Evolutionary conservation across 306 rosid genomes (phyloP).

Genomic region (Acacia confusa): DNA sequence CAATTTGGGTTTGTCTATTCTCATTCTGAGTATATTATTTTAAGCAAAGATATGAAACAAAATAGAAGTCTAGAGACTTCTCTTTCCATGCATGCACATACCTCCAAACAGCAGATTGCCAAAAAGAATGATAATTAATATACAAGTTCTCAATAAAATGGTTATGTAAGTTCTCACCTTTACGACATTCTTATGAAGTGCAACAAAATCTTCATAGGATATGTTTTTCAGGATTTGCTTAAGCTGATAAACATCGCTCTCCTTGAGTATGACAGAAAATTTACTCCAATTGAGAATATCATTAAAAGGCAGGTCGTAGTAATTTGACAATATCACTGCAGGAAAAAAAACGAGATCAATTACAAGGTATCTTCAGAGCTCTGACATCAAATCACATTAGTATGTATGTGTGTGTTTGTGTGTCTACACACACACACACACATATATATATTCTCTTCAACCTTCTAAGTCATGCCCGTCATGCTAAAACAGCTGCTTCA

Average conservation of each 20-base stretch:
- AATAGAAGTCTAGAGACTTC: neutral
- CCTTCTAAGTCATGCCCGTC: constrained; percentile 2
- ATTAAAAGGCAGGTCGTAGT: constrained; percentile 94
- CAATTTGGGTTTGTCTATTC: neutral
- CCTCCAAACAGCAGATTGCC: neutral
- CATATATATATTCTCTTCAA: no score
- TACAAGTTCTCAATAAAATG: neutral
- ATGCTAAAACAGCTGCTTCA: neutral
- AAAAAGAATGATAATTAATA: neutral
- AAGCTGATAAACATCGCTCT: constrained; percentile 81
- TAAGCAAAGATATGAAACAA: neutral
- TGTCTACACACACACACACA: no score
- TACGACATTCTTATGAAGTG: constrained; percentile 71
- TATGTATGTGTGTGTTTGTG: no score
- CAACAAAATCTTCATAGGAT: constrained; percentile 61
- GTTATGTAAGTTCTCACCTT: constrained; percentile 53
- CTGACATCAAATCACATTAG: constrained; percentile 12
- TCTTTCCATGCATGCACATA: neutral
- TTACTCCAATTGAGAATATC: constrained; percentile 92
- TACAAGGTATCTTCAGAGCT: constrained; percentile 11
- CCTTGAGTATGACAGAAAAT: constrained; percentile 76
- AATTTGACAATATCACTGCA: constrained; percentile 92
- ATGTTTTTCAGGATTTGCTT: constrained; percentile 80
- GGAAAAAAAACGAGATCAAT: constrained; percentile 40
- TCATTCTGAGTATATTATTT: neutral